Percentiles rank a stretch among this genome's conserved stretches.
These are phyloP conservation scores for Lactarius quietus DNA, from an alignment of 768 basidiomycete genomes.

Conservation along the genomic window DNA sequence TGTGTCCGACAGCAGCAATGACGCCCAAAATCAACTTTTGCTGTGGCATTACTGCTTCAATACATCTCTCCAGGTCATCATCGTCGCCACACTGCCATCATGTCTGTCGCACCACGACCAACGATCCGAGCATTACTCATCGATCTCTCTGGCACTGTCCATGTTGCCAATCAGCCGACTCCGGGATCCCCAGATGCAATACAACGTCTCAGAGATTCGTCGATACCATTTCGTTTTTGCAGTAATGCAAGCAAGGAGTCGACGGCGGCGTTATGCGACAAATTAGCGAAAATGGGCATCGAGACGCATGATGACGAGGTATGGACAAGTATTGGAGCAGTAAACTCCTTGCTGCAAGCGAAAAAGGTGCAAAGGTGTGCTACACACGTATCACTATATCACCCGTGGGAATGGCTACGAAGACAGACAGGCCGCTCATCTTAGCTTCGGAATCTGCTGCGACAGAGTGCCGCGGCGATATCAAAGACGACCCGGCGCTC, in stretches of 20 bases:
- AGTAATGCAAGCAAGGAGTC: conserved; percentile 72
- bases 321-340: conserved; percentile 63
- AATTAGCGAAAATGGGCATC: conserved; percentile 49
- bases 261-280: conserved; percentile 39
- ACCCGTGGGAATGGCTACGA: conserved; percentile 26
- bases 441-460: conserved; percentile 34
- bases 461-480: conserved; percentile 28
- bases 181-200: conserved; percentile 47
- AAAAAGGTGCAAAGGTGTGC: conserved; percentile 43
- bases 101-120: conserved; percentile 32
- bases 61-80: neutral
- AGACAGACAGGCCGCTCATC: conserved; percentile 46
- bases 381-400: conserved; percentile 11
- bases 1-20: no score
- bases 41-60: neutral
- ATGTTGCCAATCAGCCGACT: conserved; percentile 49
- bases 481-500: conserved; percentile 21
- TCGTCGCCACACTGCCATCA: neutral
- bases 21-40: neutral
- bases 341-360: conserved; percentile 43
- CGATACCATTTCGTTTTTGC: conserved; percentile 50
- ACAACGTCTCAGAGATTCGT: conserved; percentile 30
- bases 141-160: conserved; percentile 66
- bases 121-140: conserved; percentile 51
- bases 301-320: conserved; percentile 42